Evolutionary conservation across 352 stramenopile genomes (phyloP), one percentile per base, ranked within the genome.

Genomic region (Pythium phragmiticola): DNA sequence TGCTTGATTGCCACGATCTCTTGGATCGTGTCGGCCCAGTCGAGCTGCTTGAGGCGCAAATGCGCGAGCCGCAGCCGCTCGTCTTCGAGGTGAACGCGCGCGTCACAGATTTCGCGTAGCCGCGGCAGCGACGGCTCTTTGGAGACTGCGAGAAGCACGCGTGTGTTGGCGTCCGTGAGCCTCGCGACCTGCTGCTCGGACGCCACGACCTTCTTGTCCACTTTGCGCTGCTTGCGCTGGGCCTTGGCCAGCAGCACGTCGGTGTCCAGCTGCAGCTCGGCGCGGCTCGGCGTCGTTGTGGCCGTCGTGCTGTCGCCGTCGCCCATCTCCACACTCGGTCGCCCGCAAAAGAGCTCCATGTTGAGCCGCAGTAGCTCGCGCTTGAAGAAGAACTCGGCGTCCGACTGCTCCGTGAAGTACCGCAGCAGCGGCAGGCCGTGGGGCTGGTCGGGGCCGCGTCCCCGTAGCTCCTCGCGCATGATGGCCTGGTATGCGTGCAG

Each of bases 341-440:
- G 47, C 45, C 41, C 30, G 30, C 66, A n/a, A 59, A 57, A 43
- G 0, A 68, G 39, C 8, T 68, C 72, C 13, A 80, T 53, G 16
- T 77, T 57, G 16, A 87, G 34, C 3, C 76, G 34, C 39, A 87
- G 78, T 1, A 85, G 43, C 30, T 87, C 65, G 19, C 67, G 68
- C 14, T 70, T 61, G 57, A 88, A 89, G 54, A 82, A 82, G 19
- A 80, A 57, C n/a, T 85, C 75, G 7, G 71, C 70, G 13, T 86
- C 76, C 1, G 68, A 50, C 11, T 73, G 59, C 23, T 82, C 65
- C 0, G 71, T 73, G 52, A 89, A 80, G 33, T 84, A 65, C 33
- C 77, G 70, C 6, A 88, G 37, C 49, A 82, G 34, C 3, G 69
- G 62, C 5, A 65, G 19, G 4, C 66, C 55, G 2, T 48, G 50